Conservation (phyloP, 2,329 filamentous ascomycete genomes). For the Pestalotiopsis sp. region DNA sequence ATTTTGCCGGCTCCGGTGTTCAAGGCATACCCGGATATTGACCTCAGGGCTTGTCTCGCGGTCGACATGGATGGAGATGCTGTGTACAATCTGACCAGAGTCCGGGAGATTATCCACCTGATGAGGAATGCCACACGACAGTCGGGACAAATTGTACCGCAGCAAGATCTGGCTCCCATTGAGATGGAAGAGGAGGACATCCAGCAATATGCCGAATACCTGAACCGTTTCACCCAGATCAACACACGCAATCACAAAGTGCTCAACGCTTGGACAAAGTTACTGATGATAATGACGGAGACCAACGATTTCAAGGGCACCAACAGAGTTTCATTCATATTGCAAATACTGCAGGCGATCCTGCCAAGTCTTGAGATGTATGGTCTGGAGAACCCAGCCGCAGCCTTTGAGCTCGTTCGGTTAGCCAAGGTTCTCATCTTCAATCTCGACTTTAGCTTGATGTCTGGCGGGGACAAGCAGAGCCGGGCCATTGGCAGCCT, state of each 20-base stretch:
- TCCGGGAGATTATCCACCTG: constrained; percentile 74
- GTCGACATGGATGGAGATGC: constrained; percentile 57
- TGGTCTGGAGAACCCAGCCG: constrained; percentile 67
- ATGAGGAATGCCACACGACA: constrained; percentile 65
- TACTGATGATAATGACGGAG: constrained; percentile 82
- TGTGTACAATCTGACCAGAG: constrained; percentile 70
- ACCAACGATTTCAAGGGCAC: constrained; percentile 77
- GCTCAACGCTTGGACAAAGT: constrained; percentile 80
- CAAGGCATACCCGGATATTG: constrained; percentile 65
- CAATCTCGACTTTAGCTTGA: constrained; percentile 63
- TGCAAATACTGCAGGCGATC: constrained; percentile 85
- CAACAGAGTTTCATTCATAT: constrained; percentile 74
- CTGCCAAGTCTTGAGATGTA: constrained; percentile 84
- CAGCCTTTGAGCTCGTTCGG: constrained; percentile 76
- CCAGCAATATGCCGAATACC: constrained; percentile 61
- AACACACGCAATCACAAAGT: constrained; percentile 63
- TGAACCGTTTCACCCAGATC: constrained; percentile 66
- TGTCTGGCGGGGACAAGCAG: constrained; percentile 42
- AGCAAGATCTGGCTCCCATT: constrained; percentile 51
- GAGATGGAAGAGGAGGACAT: constrained; percentile 64
- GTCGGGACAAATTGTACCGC: constrained; percentile 48
- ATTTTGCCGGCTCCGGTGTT: constrained; percentile 54
- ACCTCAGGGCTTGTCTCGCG: constrained; percentile 67
- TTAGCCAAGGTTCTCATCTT: constrained; percentile 75
- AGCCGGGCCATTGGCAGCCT: constrained; percentile 64